Conservation (phyloP, 345 rosid species). For the Syzygium oleosum region DNA sequence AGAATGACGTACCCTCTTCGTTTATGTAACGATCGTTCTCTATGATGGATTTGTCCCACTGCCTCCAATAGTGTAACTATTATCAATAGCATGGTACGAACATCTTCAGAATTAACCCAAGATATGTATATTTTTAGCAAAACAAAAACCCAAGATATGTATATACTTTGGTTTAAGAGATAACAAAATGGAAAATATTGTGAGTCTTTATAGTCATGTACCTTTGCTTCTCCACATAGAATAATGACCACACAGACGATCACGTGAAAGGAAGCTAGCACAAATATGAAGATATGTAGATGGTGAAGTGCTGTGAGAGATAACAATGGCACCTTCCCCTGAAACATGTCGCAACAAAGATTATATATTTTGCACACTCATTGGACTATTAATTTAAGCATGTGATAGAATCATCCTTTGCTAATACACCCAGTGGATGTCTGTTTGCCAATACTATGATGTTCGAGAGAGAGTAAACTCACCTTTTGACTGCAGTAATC, state of each 20-base stretch:
- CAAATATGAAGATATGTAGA: constrained; percentile 80
- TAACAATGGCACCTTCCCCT: constrained; percentile 60
- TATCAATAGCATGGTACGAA: background rate
- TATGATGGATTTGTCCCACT: constrained; percentile 54
- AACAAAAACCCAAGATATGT: background rate
- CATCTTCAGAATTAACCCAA: background rate
- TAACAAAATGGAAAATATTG: background rate
- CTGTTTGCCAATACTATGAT: background rate
- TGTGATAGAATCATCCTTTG: background rate
- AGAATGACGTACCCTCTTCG: constrained; percentile 26
- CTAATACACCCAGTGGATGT: background rate
- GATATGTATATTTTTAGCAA: background rate
- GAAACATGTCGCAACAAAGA: constrained; percentile 1
- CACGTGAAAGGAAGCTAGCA: constrained; percentile 63
- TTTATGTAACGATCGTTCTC: constrained; percentile 18
- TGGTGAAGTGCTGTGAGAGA: constrained; percentile 65
- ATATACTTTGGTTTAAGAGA: too few relatives aligned
- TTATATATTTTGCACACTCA: background rate
- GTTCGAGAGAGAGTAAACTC: background rate
- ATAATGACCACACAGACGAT: constrained; percentile 66
- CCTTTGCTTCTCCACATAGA: constrained; percentile 69
- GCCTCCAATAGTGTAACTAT: constrained; percentile 71
- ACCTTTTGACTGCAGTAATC: constrained; percentile 27
- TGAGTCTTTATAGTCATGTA: background rate
- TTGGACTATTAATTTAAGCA: background rate